phyloP scores from a whole-genome alignment of 805 yeast genomes.

The Candida gorgasii region DNA sequence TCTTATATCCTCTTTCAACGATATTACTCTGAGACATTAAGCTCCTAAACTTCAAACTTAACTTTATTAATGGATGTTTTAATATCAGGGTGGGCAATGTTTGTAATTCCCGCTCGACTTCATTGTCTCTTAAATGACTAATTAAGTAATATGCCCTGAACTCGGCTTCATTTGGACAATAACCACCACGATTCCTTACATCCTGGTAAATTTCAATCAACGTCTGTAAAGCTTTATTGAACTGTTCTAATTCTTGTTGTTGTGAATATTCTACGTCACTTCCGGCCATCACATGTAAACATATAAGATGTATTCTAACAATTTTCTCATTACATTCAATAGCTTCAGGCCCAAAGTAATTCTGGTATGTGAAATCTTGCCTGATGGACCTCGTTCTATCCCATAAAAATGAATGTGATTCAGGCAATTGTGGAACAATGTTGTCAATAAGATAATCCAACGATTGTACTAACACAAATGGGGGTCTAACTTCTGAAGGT shows the following conservation, averaged over 20 bases:
- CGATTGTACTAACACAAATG: conserved; percentile 65
- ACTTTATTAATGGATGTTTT: conserved; percentile 57
- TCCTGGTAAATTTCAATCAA: conserved; percentile 84
- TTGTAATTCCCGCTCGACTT: conserved; percentile 74
- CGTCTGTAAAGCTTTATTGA: conserved; percentile 88
- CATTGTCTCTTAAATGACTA: conserved; percentile 81
- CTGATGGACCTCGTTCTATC: conserved; percentile 95
- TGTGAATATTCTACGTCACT: conserved; percentile 71
- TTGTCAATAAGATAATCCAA: conserved; percentile 70
- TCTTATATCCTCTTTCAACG: conserved; percentile 53
- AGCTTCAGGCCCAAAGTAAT: conserved; percentile 91
- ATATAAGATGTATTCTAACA: conserved; percentile 81
- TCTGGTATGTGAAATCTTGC: conserved; percentile 95
- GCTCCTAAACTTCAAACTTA: conserved; percentile 71
- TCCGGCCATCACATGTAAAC: conserved; percentile 84
- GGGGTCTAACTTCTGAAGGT: conserved; percentile 97
- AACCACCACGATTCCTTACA: conserved; percentile 66
- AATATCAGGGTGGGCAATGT: conserved; percentile 60
- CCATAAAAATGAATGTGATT: conserved; percentile 90
- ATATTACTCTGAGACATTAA: conserved; percentile 63
- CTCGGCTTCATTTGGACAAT: conserved; percentile 85
- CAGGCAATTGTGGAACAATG: conserved; percentile 68
- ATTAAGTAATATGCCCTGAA: conserved; percentile 85
- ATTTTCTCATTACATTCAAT: conserved; percentile 89
- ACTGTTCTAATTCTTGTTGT: conserved; percentile 94